Evolutionary conservation across 2,329 filamentous ascomycete genomes (phyloP).

Genomic region (Dactylellina cionopaga): DNA sequence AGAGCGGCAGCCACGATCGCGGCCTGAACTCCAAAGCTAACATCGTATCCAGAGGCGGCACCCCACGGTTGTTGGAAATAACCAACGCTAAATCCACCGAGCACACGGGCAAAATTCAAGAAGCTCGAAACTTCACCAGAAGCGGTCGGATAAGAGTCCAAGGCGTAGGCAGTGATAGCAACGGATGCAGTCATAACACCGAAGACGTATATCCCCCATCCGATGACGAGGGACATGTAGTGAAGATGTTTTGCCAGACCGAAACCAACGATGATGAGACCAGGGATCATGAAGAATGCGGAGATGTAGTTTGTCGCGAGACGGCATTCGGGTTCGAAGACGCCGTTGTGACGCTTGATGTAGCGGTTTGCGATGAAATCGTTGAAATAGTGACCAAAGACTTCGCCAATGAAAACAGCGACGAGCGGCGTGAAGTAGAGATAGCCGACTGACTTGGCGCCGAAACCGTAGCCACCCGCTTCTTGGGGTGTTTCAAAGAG

Average conservation of each 20-base stretch:
- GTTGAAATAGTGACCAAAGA: conserved; percentile 57
- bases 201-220: conserved; percentile 56
- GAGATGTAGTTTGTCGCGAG: conserved; percentile 53
- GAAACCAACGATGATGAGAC: conserved; percentile 55
- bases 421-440: conserved; percentile 58
- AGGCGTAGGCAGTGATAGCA: conserved; percentile 51
- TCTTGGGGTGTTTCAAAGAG: conserved; percentile 52
- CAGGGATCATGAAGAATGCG: conserved; percentile 53
- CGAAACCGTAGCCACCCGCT: conserved; percentile 55
- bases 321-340: conserved; percentile 54
- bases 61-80: conserved; percentile 56
- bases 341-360: conserved; percentile 53
- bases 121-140: conserved; percentile 53
- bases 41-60: conserved; percentile 47
- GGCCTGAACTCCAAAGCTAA: conserved; percentile 55
- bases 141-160: conserved; percentile 54
- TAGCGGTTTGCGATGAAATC: conserved; percentile 57
- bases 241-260: conserved; percentile 48
- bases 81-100: conserved; percentile 55
- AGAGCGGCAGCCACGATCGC: conserved; percentile 51
- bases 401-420: conserved; percentile 55
- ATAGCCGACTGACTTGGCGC: conserved; percentile 51
- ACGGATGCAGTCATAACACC: conserved; percentile 55
- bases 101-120: conserved; percentile 58
- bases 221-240: conserved; percentile 52